Percentiles rank a stretch among this genome's conserved stretches.
Conservation (phyloP, 257 asterid genomes). For the Lycium ferocissimum region DNA sequence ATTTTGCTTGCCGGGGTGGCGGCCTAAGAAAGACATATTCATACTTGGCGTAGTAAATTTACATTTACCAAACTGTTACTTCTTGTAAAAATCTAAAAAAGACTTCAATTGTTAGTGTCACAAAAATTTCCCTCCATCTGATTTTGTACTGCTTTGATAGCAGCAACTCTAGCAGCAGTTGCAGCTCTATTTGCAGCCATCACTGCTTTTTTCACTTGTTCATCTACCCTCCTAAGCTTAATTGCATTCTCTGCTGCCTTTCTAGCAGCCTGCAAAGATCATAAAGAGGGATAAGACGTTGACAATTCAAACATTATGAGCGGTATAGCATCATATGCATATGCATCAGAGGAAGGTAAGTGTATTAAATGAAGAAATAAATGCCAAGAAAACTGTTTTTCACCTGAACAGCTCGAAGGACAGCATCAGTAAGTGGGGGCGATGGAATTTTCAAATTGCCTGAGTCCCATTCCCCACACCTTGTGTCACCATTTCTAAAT, state of each 20-base stretch:
- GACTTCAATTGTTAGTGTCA: conserved; percentile 27
- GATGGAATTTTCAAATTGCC: conserved; percentile 61
- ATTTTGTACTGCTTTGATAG: conserved; percentile 62
- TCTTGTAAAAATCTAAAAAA: not conserved
- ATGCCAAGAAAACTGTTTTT: not conserved
- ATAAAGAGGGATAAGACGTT: not conserved
- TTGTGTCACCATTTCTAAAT: conserved; percentile 62
- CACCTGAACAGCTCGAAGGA: conserved; percentile 74
- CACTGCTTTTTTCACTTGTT: conserved; percentile 76
- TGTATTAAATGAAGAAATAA: not conserved
- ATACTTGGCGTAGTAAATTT: conserved; percentile 38
- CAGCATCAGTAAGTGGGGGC: conserved; percentile 48
- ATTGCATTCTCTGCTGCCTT: conserved; percentile 69
- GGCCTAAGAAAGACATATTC: conserved; percentile 9
- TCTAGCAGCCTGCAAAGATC: conserved; percentile 72
- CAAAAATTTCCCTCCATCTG: conserved; percentile 56
- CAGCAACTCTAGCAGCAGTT: conserved; percentile 70
- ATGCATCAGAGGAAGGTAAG: not conserved
- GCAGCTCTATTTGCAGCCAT: conserved; percentile 72
- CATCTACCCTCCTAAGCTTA: conserved; percentile 59
- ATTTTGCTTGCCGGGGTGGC: conserved; percentile 48
- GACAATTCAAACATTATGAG: conserved; percentile 15
- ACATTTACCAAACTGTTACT: conserved; percentile 30
- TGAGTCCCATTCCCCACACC: conserved; percentile 80
- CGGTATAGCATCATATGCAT: not conserved